phyloP scores from a whole-genome alignment of 225 moss, liverwort and hornwort species.

The Lunularia cruciata region DNA sequence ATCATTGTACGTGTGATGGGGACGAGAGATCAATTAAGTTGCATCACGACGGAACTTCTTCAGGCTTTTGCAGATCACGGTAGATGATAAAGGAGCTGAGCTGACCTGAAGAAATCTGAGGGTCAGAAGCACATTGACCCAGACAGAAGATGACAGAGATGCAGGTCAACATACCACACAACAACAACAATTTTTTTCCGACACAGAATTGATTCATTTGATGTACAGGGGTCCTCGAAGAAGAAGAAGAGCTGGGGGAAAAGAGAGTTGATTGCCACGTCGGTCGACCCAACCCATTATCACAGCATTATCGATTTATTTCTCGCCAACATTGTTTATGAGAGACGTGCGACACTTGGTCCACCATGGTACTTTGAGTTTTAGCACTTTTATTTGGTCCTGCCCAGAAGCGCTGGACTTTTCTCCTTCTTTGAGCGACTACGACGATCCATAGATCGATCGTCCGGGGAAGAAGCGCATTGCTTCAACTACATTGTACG shows the following conservation, averaged over 20 bases:
- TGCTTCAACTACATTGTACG: background rate
- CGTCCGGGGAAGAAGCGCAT: too few species aligned
- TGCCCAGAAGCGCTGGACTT: conserved; percentile 50
- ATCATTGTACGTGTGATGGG: background rate
- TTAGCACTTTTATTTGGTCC: conserved; percentile 26
- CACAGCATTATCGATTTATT: conserved; percentile 17
- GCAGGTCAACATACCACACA: conserved; percentile 20
- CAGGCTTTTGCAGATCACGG: conserved; percentile 35
- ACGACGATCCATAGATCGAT: background rate
- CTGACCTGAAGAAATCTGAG: conserved; percentile 29
- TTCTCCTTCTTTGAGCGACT: conserved; percentile 2
- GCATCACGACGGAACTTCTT: conserved; percentile 18
- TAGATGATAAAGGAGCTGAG: conserved; percentile 17
- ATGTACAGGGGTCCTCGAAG: conserved; percentile 32
- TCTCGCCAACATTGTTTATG: conserved; percentile 17
- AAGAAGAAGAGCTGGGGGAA: conserved; percentile 1
- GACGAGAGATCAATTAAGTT: conserved; percentile 17
- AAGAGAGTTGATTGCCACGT: conserved; percentile 19
- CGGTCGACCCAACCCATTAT: conserved; percentile 31
- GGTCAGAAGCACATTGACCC: background rate
- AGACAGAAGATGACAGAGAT: background rate
- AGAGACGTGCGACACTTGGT: conserved; percentile 35
- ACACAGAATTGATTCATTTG: conserved; percentile 32
- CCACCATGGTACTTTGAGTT: conserved; percentile 29
- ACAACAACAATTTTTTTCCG: conserved; percentile 25